A percentile compares a stretch with the other conserved stretches of the same genome.
Conservation (phyloP, 495 filamentous ascomycete species). For the Hypoxylon lienhwacheense region DNA sequence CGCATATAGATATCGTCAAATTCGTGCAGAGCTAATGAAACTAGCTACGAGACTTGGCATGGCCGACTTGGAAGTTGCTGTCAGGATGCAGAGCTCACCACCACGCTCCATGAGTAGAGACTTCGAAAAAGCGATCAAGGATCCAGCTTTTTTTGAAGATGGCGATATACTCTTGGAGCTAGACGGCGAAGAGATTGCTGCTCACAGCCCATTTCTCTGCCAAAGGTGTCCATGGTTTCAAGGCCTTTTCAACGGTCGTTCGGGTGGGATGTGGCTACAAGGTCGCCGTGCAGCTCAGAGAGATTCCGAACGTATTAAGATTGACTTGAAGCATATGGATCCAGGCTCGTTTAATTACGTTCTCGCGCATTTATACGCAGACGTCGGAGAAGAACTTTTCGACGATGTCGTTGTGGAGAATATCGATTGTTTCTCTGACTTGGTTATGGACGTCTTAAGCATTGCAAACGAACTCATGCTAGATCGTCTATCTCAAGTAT, state of each 20-base stretch:
- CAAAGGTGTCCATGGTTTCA: conserved; percentile 91
- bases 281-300: conserved; percentile 56
- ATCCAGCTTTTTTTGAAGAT: conserved; percentile 69
- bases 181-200: conserved; percentile 62
- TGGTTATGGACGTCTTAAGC: conserved; percentile 88
- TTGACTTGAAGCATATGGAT: conserved; percentile 83
- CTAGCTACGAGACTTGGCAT: conserved; percentile 68
- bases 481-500: conserved; percentile 83
- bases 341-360: conserved; percentile 74
- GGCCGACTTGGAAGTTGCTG: conserved; percentile 68
- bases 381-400: conserved; percentile 79
- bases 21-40: conserved; percentile 82
- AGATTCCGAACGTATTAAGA: conserved; percentile 59
- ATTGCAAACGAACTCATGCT: conserved; percentile 95
- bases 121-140: conserved; percentile 64
- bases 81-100: conserved; percentile 69
- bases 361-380: conserved; percentile 79
- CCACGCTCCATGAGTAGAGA: conserved; percentile 65
- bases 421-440: conserved; percentile 80
- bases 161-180: conserved; percentile 78
- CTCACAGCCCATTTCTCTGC: conserved; percentile 77
- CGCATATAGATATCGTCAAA: conserved; percentile 70
- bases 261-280: conserved; percentile 79
- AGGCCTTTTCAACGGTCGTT: conserved; percentile 82
- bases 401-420: conserved; percentile 69